phyloP scores from a whole-genome alignment of 345 rosid genomes.

The Linum tenue region DNA sequence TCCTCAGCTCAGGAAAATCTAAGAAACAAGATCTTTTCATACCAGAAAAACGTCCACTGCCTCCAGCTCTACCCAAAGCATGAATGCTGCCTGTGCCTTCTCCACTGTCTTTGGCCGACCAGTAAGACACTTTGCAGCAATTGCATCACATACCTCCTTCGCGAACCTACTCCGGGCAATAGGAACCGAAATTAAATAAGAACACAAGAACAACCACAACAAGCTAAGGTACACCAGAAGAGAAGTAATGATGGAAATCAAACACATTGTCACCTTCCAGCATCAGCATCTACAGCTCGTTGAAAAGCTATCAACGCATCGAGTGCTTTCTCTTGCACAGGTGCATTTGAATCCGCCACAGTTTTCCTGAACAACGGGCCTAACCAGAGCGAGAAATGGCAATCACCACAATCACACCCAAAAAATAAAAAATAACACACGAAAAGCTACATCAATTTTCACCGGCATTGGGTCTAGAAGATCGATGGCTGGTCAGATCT shows the following conservation, averaged over 20 bases:
- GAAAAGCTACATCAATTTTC: slow-evolving; percentile 2
- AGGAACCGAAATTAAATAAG: neutral
- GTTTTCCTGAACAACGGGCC: slow-evolving; percentile 85
- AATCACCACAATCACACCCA: neutral
- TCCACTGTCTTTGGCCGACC: slow-evolving; percentile 95
- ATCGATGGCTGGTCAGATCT: slow-evolving; percentile 59
- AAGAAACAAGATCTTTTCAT: slow-evolving; percentile 4
- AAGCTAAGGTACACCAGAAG: neutral
- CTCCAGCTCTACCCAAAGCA: slow-evolving; percentile 98
- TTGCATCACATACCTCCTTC: slow-evolving; percentile 90
- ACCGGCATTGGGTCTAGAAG: slow-evolving; percentile 25
- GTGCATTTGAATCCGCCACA: slow-evolving; percentile 96
- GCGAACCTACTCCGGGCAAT: slow-evolving; percentile 47
- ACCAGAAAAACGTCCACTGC: slow-evolving; percentile 88
- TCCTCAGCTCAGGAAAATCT: neutral
- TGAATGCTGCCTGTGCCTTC: slow-evolving; percentile 81
- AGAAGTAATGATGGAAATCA: slow-evolving; percentile 1
- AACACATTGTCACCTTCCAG: slow-evolving; percentile 51
- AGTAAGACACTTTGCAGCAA: slow-evolving; percentile 82
- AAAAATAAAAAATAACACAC: neutral
- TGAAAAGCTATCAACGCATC: slow-evolving; percentile 88
- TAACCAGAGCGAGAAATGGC: slow-evolving; percentile 10
- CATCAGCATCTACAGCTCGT: slow-evolving; percentile 89
- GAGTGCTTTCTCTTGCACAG: slow-evolving; percentile 95
- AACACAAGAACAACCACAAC: slow-evolving; percentile 12